These are phyloP conservation scores for Eragrostis curvula DNA, from an alignment of 176 grass and related monocot genomes.

Conservation along the genomic window DNA sequence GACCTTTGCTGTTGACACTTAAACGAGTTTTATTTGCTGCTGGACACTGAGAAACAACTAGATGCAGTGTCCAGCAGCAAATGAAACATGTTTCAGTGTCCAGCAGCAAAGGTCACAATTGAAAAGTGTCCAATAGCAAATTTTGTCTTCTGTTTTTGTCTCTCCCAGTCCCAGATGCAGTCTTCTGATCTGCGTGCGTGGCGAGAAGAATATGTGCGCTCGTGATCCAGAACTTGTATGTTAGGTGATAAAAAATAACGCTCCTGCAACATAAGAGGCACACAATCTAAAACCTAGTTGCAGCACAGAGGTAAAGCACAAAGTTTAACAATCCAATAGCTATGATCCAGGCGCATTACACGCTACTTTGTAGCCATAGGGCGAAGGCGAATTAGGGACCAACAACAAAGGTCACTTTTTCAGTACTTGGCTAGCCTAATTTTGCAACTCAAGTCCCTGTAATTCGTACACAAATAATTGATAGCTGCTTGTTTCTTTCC, in stretches of 20 bases:
- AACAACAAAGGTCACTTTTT: background rate
- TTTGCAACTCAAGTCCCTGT: background rate
- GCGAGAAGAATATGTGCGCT: background rate
- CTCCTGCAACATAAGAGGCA: background rate
- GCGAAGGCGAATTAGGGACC: too few species aligned
- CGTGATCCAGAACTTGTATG: background rate
- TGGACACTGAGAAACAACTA: too few species aligned
- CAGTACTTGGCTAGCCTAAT: background rate
- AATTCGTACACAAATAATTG: slow-evolving; percentile 1
- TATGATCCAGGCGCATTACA: too few species aligned
- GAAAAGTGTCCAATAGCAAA: too few species aligned
- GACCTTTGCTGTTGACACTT: too few species aligned
- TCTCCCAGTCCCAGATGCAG: background rate
- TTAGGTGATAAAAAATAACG: background rate
- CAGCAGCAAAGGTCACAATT: too few species aligned
- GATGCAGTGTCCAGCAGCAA: too few species aligned
- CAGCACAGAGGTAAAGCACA: background rate
- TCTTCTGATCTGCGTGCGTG: background rate
- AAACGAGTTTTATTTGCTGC: too few species aligned
- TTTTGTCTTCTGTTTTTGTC: background rate
- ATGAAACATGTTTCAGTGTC: too few species aligned
- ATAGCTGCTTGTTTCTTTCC: slow-evolving; percentile 7
- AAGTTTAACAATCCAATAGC: background rate
- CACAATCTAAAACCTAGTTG: background rate
- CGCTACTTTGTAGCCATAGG: too few species aligned